phyloP scores from a whole-genome alignment of 768 basidiomycete species.

The Tulasnella sp. region DNA sequence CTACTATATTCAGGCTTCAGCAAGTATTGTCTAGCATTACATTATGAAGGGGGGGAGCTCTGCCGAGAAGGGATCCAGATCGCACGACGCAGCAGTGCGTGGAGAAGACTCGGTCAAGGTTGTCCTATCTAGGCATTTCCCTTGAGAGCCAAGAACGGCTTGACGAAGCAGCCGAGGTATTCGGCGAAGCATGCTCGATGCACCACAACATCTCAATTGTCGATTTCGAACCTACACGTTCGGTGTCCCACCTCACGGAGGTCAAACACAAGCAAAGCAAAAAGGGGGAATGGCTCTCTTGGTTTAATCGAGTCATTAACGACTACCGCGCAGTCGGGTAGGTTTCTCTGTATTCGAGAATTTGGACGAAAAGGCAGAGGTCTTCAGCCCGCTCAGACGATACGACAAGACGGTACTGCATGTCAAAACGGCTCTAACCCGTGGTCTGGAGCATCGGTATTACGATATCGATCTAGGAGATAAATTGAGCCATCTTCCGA shows the following conservation, averaged over 20 bases:
- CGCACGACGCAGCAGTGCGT: neutral
- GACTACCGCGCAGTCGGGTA: too few species aligned
- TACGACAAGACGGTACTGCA: neutral
- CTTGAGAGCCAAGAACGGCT: neutral
- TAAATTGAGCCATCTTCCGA: neutral
- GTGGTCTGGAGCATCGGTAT: neutral
- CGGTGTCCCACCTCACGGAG: too few species aligned
- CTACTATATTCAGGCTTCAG: neutral
- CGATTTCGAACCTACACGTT: neutral
- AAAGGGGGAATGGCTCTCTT: too few species aligned
- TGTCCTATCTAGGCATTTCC: neutral
- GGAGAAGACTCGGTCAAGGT: neutral
- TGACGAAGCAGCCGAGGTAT: neutral
- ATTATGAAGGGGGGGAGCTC: neutral
- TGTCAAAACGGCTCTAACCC: neutral
- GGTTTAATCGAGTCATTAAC: too few species aligned
- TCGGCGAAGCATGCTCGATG: neutral
- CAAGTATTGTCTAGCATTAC: neutral
- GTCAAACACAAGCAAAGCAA: too few species aligned
- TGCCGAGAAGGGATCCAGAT: neutral
- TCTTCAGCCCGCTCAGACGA: too few species aligned
- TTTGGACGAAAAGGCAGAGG: too few species aligned
- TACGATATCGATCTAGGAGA: neutral
- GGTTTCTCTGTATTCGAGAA: too few species aligned
- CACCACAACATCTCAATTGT: neutral